A percentile compares a stretch with the other conserved stretches of the same genome.
These are phyloP conservation scores for Vanderwaltozyma verrucispora DNA, from an alignment of 805 yeast genomes.

Conservation along the genomic window DNA sequence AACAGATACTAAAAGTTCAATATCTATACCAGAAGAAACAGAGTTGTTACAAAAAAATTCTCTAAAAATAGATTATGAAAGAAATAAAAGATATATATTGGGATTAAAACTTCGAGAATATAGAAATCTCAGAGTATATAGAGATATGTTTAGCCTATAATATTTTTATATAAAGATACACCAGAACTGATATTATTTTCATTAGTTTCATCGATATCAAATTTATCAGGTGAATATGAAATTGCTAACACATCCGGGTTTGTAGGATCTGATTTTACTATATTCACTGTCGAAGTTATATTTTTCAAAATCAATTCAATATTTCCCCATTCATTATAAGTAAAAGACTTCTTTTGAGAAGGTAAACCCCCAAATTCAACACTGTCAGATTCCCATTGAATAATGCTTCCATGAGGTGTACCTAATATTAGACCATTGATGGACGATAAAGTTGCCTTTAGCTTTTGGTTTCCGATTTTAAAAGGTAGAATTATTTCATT, in stretches of 20 bases:
- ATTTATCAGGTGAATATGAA: conserved; percentile 20
- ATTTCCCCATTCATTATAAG: background rate
- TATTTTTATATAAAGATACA: conserved; percentile 1
- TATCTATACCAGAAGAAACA: conserved; percentile 1
- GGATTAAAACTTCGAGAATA: conserved; percentile 17
- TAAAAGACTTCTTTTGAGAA: background rate
- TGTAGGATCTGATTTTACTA: conserved; percentile 11
- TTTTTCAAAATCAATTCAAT: background rate
- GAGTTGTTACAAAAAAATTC: conserved; percentile 8
- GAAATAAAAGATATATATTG: conserved; percentile 12
- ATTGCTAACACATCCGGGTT: conserved; percentile 9
- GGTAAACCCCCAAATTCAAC: conserved; percentile 23
- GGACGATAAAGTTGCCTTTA: conserved; percentile 13
- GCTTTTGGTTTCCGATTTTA: conserved; percentile 16
- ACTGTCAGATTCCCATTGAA: conserved; percentile 17
- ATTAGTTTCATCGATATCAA: conserved; percentile 1
- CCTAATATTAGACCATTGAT: conserved; percentile 20
- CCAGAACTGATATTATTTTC: conserved; percentile 1
- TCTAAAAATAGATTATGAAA: conserved; percentile 10
- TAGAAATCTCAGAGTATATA: conserved; percentile 15
- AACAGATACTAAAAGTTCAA: background rate
- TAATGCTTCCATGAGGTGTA: conserved; percentile 10
- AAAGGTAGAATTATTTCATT: conserved; percentile 17
- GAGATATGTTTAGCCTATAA: conserved; percentile 21
- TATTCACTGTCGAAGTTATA: conserved; percentile 9